Conservation (phyloP, 2,329 filamentous ascomycete species). For the Neofusicoccum laricinum region DNA sequence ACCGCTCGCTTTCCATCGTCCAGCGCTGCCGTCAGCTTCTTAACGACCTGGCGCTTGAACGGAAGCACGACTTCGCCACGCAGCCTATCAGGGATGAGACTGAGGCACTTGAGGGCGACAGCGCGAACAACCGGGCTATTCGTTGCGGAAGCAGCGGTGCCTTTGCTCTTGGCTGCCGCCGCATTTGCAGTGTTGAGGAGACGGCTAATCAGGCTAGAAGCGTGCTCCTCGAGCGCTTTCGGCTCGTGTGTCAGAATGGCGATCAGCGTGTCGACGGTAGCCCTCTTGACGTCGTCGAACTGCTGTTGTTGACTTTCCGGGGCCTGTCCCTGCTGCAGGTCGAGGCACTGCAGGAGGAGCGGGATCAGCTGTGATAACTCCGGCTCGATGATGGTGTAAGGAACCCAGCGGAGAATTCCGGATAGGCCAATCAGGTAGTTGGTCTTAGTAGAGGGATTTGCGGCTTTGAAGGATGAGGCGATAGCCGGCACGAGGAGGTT, state of each 20-base stretch:
- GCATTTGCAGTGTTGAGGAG: slow-evolving; percentile 49
- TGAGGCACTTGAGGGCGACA: slow-evolving; percentile 48
- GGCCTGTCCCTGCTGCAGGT: slow-evolving; percentile 41
- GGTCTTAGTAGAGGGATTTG: slow-evolving; percentile 48
- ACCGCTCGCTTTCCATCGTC: slow-evolving; percentile 64
- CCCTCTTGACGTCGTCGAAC: slow-evolving; percentile 54
- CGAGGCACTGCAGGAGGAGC: slow-evolving; percentile 61
- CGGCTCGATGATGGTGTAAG: slow-evolving; percentile 58
- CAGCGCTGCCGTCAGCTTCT: slow-evolving; percentile 52
- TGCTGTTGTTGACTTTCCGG: slow-evolving; percentile 21
- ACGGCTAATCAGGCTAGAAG: slow-evolving; percentile 55
- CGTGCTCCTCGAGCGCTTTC: slow-evolving; percentile 52
- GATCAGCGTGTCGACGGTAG: slow-evolving; percentile 58
- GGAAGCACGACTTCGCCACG: slow-evolving; percentile 53
- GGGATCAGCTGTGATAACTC: slow-evolving; percentile 58
- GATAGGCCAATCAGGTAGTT: slow-evolving; percentile 64
- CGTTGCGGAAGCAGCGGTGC: neutral
- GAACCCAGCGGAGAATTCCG: slow-evolving; percentile 58
- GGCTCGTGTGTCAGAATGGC: slow-evolving; percentile 59
- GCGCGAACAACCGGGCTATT: slow-evolving; percentile 44
- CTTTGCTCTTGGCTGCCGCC: slow-evolving; percentile 17
- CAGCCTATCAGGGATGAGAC: slow-evolving; percentile 47
- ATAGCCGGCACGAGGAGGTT: slow-evolving; percentile 57
- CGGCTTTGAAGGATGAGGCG: slow-evolving; percentile 49
- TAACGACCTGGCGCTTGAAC: slow-evolving; percentile 56